These are phyloP conservation scores for Neofusicoccum ribis DNA, from an alignment of 2,329 filamentous ascomycete species.

Conservation along the genomic window DNA sequence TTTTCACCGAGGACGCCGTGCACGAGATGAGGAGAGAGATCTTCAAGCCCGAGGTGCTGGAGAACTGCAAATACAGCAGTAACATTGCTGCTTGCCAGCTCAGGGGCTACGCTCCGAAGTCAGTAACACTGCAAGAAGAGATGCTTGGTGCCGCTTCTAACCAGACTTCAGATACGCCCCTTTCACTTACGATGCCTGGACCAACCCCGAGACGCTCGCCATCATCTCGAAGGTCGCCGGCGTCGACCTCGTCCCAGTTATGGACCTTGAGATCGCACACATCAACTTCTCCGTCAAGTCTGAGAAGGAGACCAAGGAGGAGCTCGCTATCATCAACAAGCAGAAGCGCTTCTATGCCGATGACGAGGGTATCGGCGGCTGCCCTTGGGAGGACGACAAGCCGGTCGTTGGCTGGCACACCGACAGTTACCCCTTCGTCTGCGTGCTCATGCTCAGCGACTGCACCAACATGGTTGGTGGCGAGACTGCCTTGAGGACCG, in stretches of 20 bases:
- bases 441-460: constrained; percentile 67
- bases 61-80: constrained; percentile 59
- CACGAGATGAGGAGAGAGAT: constrained; percentile 63
- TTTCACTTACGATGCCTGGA: constrained; percentile 65
- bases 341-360: constrained; percentile 40
- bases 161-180: constrained; percentile 55
- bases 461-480: constrained; percentile 64
- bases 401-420: constrained; percentile 64
- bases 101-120: constrained; percentile 59
- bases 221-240: constrained; percentile 59
- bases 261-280: constrained; percentile 61
- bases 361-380: constrained; percentile 46
- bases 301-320: constrained; percentile 48
- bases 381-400: constrained; percentile 49
- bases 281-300: constrained; percentile 58
- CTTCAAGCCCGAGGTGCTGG: constrained; percentile 57
- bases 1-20: constrained; percentile 64
- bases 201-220: constrained; percentile 54
- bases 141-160: constrained; percentile 8
- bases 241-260: constrained; percentile 57
- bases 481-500: constrained; percentile 62
- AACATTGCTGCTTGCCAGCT: constrained; percentile 59
- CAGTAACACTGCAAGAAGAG: constrained; percentile 33
- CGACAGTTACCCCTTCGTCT: constrained; percentile 69
- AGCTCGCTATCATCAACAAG: constrained; percentile 40